phyloP scores from a whole-genome alignment of 2,329 filamentous ascomycete genomes.

The Xylaria sp. region DNA sequence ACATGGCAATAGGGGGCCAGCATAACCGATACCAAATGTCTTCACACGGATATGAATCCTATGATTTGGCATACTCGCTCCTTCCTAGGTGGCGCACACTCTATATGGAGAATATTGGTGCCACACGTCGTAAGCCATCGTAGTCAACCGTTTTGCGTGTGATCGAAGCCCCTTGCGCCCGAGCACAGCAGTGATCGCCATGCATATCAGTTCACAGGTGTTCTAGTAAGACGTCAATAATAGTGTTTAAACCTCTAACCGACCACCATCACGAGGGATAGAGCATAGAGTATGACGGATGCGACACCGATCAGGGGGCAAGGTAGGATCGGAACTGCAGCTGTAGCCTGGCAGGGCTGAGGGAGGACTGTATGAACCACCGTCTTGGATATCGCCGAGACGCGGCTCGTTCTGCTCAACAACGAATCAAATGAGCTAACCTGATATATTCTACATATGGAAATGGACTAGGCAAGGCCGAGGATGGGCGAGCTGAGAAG shows the following conservation, averaged over 20 bases:
- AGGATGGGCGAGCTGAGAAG: background rate
- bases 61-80: background rate
- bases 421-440: background rate
- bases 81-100: background rate
- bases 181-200: background rate
- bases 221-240: background rate
- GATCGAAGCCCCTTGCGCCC: background rate
- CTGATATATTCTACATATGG: background rate
- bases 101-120: background rate
- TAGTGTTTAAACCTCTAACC: background rate
- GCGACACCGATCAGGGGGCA: background rate
- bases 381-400: background rate
- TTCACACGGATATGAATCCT: background rate
- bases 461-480: background rate
- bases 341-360: background rate
- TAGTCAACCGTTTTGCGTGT: background rate
- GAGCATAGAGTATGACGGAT: background rate
- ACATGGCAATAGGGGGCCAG: background rate
- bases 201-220: background rate
- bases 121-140: background rate
- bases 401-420: background rate
- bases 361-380: background rate
- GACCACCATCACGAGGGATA: background rate
- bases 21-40: background rate
- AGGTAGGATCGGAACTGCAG: background rate